Base-by-base conservation (phyloP, 164 flowering plant genomes). In the Vitis vinifera region DNA sequence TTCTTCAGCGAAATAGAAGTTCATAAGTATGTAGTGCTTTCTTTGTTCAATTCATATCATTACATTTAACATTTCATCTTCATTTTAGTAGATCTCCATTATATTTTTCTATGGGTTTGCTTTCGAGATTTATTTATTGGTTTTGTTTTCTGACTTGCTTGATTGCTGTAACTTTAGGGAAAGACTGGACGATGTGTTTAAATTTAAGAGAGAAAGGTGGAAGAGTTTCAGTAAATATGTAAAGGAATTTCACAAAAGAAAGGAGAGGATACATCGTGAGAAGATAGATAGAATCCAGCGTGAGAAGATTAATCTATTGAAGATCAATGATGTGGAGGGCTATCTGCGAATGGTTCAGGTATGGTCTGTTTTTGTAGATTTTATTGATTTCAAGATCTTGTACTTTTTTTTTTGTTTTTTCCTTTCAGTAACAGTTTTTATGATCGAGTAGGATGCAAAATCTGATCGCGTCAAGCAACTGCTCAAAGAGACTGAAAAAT, bases 341-440 rank as follows among this genome's bases (percentile, higher is more conserved):
- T 96, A 96, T 71, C 83, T 96, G 53, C 87, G 99, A 55, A 96
- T 96, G 99, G 99, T 96, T 78, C 95, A 96, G 98, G 99, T 96
- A 19, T 73, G 73, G n/a, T 67, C 59, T 59, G 19, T 49, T 49
- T 55, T 63, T 17, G 50, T 72, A 15, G 17, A 13, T 59, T 68
- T 76, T 70, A 31, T 13, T 58, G 44, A 19, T 23, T 53, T 55
- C 16, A 51, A 17, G n/a, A 1, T 55, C 6, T n/a, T 10, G 64
- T 73, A 9, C 8, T 10, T 49, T 8, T 71, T 64, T 44, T 37
- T 49, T 19, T 37, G 2, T 37, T 37, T 37, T 37, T 37, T 31
- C 44, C 44, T 31, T 6, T 4, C 44, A 6, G 16, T 67, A 16
- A 11, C 23, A 27, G 11, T 51, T 50, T 65, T 48, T 8, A 8